Base-by-base conservation (phyloP, 257 asterid species). In the Solanum piurae region DNA sequence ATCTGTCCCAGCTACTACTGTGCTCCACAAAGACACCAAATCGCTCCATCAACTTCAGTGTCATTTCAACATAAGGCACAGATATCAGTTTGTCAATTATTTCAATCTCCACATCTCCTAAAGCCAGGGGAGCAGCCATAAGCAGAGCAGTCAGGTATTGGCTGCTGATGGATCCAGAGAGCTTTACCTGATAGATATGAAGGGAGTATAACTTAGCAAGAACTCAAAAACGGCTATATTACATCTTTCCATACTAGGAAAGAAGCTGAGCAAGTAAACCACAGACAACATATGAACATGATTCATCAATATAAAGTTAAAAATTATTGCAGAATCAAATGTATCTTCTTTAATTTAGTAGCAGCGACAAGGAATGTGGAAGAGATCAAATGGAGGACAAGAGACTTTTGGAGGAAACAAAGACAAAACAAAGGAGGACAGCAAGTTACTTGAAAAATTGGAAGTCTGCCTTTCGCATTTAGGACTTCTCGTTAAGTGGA, bases 11-110 rank as follows among this genome's bases (percentile, higher is more conserved):
- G 93, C 90, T 92, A 88, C 89, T 94, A 90, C 90, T 95, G 89
- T 96, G 99, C 90, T 94, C 98, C 60, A 96, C 99, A 68, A 77
- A 89, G 90, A 97, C 98, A 55, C 99, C 99, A 92, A 95, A 97
- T n/a, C 98, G 95, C 86, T 96, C 98, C 99, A 97, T 97, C 94
- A 96, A 94, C 90, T 96, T 96, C 86, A 97, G 93, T 37, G 99
- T 97, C 99, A 97, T 97, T 87, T 97, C 99, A 88, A 97, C 99
- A 80, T 96, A 97, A 29, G 99, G 99, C 75, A 97, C 98, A 11
- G 99, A 97, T 85, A 97, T 97, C 77, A 97, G 91, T 88, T 97
- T 97, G 93, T 97, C 99, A 9, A 95, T 87, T 62, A 97, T 97
- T 91, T 95, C 99, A 86, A 97, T 96, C 92, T 95, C 99, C 29